Conservation (phyloP, 202 grass and related monocot genomes). For the Panicum virgatum region DNA sequence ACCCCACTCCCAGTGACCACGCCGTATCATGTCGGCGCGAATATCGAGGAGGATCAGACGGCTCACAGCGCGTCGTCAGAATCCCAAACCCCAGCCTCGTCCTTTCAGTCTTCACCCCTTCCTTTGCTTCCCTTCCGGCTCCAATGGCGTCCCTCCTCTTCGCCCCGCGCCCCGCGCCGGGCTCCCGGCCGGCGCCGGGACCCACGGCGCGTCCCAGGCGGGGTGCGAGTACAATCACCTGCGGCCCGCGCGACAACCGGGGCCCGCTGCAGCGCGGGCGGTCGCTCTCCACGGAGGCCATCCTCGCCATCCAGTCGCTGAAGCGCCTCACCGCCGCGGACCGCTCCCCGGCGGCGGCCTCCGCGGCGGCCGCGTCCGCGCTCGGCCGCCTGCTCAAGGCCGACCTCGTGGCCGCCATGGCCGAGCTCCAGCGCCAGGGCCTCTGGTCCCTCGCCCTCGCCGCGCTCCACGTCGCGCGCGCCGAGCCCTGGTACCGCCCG, state of each 20-base stretch:
- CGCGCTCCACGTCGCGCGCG: constrained; percentile 64
- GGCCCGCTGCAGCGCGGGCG: constrained; percentile 80
- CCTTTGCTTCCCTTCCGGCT: not conserved
- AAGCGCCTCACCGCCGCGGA: constrained; percentile 70
- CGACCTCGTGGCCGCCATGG: constrained; percentile 69
- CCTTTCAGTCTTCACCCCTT: too few relatives aligned
- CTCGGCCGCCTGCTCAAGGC: constrained; percentile 74
- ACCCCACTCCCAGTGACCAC: too few relatives aligned
- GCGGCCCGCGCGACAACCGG: constrained; percentile 86
- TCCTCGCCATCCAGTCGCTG: constrained; percentile 84
- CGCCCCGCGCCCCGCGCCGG: constrained; percentile 11
- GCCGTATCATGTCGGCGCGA: too few relatives aligned
- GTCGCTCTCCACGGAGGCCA: constrained; percentile 78
- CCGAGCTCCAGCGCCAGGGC: constrained; percentile 85
- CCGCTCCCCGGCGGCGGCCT: constrained; percentile 37
- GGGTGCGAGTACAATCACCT: constrained; percentile 36
- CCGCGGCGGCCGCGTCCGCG: constrained; percentile 4
- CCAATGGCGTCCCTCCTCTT: constrained; percentile 63
- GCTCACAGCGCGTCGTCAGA: not conserved
- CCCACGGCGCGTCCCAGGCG: not conserved
- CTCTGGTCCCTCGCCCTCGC: constrained; percentile 65
- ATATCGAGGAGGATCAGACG: constrained; percentile 15
- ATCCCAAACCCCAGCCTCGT: not conserved
- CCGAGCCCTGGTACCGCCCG: constrained; percentile 69
- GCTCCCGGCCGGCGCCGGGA: not conserved